Evolutionary conservation across 2,329 filamentous ascomycete genomes (phyloP), one percentile per base, ranked within the genome.

Genomic region (Neocatenulostroma microsporum): DNA sequence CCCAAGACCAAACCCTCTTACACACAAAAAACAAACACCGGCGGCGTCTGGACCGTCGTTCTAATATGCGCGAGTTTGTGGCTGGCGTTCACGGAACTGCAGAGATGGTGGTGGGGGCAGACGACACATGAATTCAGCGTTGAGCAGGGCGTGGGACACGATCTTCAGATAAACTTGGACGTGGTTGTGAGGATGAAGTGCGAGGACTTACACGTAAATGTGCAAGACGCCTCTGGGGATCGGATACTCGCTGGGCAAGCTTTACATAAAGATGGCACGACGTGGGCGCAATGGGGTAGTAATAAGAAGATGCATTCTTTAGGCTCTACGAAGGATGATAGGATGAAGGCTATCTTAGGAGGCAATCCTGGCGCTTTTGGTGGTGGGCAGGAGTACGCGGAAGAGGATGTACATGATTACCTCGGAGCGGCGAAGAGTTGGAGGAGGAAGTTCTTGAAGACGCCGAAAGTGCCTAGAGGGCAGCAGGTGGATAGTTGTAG

Each of bases 1-100:
- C 89, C 91, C 49, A 96, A 98, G 72, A 85, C 89, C 36, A 96
- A 96, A 68, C 78, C 88, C 12, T 86, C 89, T 56, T 98, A 95
- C 64, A 80, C 91, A 37, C 81, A 83, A 30, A 77, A 80, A 47
- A 93, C 86, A 21, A 75, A 82, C 24, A 82, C 83, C 54, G 93
- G 91, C 54, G 89, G 89, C 45, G 87, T 93, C 66, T 95, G 88
- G 84, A 96, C 91, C 15, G 74, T 95, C 31, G 74, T 80, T 34
- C 84, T 98, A 66, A 67, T 82, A 42, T 45, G 84, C 34, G 69
- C 93, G 45, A 91, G 85, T 45, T 58, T 79, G 44, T 58, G 86
- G 45, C 82, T 98, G 41, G 70, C 84, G 49, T 78, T 82, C 67
- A 77, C 78, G 34, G 91, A 98, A 63, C 68, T 91, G 21, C 62